These are phyloP conservation scores for Pestalotiopsis sp. DNA, from an alignment of 2,329 filamentous ascomycete species.

Conservation along the genomic window DNA sequence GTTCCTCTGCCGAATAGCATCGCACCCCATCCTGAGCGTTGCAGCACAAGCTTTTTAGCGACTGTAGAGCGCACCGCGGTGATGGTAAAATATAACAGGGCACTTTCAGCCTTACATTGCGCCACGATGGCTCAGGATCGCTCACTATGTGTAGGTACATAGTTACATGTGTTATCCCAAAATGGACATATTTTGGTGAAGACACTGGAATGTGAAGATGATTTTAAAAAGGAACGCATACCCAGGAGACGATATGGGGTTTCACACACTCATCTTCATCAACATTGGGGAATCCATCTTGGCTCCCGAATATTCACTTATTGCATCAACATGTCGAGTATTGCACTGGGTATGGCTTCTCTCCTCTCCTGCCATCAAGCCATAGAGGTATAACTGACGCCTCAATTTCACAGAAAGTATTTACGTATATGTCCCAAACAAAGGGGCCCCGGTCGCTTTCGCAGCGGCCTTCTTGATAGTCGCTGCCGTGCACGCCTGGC, in stretches of 20 bases:
- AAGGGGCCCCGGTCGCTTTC: slow-evolving; percentile 56
- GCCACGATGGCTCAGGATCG: background rate
- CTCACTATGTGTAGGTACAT: background rate
- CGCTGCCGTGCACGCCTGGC: slow-evolving; percentile 52
- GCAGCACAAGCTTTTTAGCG: background rate
- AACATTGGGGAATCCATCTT: background rate
- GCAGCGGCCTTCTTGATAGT: slow-evolving; percentile 49
- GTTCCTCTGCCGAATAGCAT: background rate
- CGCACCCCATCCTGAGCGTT: background rate
- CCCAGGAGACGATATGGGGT: background rate
- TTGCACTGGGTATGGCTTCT: background rate
- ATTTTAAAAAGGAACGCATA: background rate
- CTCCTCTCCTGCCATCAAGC: no score
- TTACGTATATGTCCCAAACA: slow-evolving; percentile 56
- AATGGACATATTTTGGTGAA: background rate
- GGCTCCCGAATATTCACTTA: background rate
- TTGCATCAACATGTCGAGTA: background rate
- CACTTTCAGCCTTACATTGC: background rate
- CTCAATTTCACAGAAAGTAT: slow-evolving; percentile 28
- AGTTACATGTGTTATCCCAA: background rate
- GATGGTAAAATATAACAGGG: no score
- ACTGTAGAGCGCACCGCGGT: no score
- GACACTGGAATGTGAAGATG: background rate
- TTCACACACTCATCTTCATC: background rate
- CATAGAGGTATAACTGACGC: background rate